Evolutionary conservation across 257 asterid genomes (phyloP).

Genomic region (Buddleja alternifolia): DNA sequence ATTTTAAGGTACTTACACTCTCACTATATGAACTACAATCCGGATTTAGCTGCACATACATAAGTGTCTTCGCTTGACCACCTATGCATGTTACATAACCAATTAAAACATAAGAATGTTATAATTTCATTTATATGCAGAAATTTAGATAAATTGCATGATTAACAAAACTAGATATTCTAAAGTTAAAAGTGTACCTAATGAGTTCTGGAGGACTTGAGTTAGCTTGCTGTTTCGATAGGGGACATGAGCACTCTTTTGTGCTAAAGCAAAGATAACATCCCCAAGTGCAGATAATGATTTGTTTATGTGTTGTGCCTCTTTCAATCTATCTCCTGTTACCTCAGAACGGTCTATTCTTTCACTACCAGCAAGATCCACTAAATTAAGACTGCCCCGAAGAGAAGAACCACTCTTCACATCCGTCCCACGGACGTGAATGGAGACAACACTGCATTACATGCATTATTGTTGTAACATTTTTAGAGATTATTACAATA

Average conservation of each 20-base stretch:
- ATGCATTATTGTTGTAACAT: too few relatives aligned
- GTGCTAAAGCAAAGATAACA: constrained; percentile 90
- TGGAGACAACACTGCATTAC: constrained; percentile 82
- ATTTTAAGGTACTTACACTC: constrained; percentile 76
- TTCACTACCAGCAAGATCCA: constrained; percentile 99
- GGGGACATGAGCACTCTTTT: constrained; percentile 83
- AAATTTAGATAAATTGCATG: too few relatives aligned
- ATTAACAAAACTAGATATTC: too few relatives aligned
- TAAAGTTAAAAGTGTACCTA: too few relatives aligned
- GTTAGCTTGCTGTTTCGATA: constrained; percentile 98
- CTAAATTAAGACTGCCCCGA: constrained; percentile 91
- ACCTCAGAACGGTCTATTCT: constrained; percentile 97
- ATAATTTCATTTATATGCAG: too few relatives aligned
- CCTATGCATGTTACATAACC: too few relatives aligned
- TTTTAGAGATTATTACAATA: too few relatives aligned
- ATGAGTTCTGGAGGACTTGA: constrained; percentile 94
- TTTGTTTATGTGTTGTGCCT: constrained; percentile 93
- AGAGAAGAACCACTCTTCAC: constrained; percentile 64
- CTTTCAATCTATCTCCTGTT: constrained; percentile 91
- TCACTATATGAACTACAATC: constrained; percentile 69
- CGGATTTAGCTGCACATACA: constrained; percentile 98
- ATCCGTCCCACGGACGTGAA: constrained; percentile 76
- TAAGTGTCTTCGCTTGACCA: constrained; percentile 93
- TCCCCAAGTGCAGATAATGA: constrained; percentile 97
- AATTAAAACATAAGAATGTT: too few relatives aligned